These are phyloP conservation scores for Aspergillus fumigatus DNA, from an alignment of 2,329 filamentous ascomycete species.

Conservation along the genomic window DNA sequence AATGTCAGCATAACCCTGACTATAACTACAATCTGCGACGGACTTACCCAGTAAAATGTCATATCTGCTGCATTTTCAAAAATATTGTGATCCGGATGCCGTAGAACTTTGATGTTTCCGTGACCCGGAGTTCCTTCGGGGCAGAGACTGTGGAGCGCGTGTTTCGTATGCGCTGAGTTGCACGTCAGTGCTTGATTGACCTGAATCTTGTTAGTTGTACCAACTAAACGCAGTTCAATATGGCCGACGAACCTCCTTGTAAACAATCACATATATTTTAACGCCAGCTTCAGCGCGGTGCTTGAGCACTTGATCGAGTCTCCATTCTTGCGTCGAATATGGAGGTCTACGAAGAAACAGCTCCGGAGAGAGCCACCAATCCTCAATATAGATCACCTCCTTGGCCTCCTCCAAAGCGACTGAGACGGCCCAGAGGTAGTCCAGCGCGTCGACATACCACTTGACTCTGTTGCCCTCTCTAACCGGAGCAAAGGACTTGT, in stretches of 20 bases:
- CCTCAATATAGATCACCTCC: constrained; percentile 90
- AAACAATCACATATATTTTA: constrained; percentile 89
- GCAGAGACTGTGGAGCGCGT: constrained; percentile 72
- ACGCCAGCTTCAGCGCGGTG: constrained; percentile 85
- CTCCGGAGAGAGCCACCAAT: constrained; percentile 97
- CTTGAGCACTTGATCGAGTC: constrained; percentile 82
- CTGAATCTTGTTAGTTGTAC: constrained; percentile 16
- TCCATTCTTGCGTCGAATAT: constrained; percentile 75
- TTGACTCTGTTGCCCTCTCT: constrained; percentile 81
- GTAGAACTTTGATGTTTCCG: constrained; percentile 83
- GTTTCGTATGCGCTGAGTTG: constrained; percentile 90
- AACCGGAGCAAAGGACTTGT: constrained; percentile 85
- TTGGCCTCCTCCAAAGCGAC: constrained; percentile 82
- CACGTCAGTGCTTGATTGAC: constrained; percentile 77
- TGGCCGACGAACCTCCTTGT: constrained; percentile 62
- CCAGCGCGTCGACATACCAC: constrained; percentile 94
- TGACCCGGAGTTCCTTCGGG: constrained; percentile 75
- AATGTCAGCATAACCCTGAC: constrained; percentile 4
- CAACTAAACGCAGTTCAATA: neutral
- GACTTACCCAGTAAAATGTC: constrained; percentile 78
- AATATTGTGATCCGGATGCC: constrained; percentile 92
- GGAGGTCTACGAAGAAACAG: constrained; percentile 79
- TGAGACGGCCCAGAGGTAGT: constrained; percentile 95
- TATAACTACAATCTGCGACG: neutral
- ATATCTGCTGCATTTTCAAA: constrained; percentile 91